These are phyloP conservation scores for Rhodamnia argentea DNA, from an alignment of 345 rosid species.

Conservation along the genomic window DNA sequence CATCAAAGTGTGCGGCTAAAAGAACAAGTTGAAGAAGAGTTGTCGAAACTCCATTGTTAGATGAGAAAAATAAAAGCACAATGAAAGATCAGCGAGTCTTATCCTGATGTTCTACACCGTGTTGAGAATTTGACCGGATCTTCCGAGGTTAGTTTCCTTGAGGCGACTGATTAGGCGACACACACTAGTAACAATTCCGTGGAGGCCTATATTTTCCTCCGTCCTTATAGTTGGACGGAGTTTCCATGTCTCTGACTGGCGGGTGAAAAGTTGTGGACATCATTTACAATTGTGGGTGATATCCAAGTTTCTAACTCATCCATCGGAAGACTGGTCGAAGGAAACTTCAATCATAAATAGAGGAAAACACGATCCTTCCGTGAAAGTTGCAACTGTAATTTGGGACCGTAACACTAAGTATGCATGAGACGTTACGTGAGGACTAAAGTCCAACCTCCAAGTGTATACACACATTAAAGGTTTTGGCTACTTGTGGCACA, in stretches of 20 bases:
- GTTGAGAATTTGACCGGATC: neutral
- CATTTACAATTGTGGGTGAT: neutral
- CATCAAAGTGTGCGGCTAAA: neutral
- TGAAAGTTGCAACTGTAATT: neutral
- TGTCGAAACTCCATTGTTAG: neutral
- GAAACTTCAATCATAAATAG: neutral
- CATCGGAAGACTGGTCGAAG: neutral
- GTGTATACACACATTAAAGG: neutral
- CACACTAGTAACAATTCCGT: neutral
- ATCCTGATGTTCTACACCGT: neutral
- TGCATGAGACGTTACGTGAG: neutral
- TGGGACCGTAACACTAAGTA: neutral
- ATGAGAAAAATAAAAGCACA: neutral
- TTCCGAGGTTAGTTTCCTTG: neutral
- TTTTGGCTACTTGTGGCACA: neutral
- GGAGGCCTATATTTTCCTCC: neutral
- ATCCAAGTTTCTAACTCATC: neutral
- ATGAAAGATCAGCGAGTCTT: neutral
- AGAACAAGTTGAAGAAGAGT: neutral
- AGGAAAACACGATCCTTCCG: neutral
- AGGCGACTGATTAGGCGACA: neutral
- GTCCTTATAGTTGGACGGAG: neutral
- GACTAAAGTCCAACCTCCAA: neutral
- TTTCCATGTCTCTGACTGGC: neutral
- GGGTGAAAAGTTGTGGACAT: neutral